These are phyloP conservation scores for Mortierella sp. DNA, from an alignment of 371 early-diverging fungal species.

Conservation along the genomic window DNA sequence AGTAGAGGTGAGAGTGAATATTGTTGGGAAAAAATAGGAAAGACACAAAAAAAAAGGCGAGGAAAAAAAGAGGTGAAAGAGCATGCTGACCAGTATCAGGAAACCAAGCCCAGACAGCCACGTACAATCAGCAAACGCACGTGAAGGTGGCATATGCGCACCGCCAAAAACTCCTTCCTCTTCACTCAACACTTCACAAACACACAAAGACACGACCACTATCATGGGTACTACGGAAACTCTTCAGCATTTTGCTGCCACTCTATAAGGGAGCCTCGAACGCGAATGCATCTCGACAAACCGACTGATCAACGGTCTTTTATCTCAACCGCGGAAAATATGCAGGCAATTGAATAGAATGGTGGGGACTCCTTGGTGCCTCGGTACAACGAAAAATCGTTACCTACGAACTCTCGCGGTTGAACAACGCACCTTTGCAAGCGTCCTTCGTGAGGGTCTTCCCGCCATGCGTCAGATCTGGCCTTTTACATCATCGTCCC, in stretches of 20 bases:
- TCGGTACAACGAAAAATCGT: slow-evolving; percentile 81
- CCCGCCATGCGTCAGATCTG: slow-evolving; percentile 81
- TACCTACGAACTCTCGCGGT: slow-evolving; percentile 82
- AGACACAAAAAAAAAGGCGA: neutral
- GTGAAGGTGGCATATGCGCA: neutral
- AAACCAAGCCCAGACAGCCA: neutral
- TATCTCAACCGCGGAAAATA: too few species aligned
- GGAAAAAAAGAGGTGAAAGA: neutral
- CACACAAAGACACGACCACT: neutral
- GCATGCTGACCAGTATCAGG: neutral
- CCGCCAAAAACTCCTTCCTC: neutral
- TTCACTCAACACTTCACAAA: neutral
- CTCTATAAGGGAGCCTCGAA: neutral
- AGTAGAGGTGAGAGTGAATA: neutral
- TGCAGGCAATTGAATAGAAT: slow-evolving; percentile 60
- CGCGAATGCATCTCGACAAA: neutral
- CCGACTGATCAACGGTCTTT: neutral
- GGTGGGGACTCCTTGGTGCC: slow-evolving; percentile 83
- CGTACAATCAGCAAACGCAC: neutral
- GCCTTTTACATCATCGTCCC: slow-evolving; percentile 80
- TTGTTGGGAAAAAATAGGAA: neutral
- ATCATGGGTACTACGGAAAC: neutral
- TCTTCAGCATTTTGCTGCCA: neutral
- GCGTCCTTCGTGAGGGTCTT: slow-evolving; percentile 76
- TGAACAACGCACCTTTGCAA: slow-evolving; percentile 84